Percentiles rank a stretch among this genome's conserved stretches.
phyloP scores from a whole-genome alignment of 1,284 basidiomycete species.

The Leccinum subatratum region DNA sequence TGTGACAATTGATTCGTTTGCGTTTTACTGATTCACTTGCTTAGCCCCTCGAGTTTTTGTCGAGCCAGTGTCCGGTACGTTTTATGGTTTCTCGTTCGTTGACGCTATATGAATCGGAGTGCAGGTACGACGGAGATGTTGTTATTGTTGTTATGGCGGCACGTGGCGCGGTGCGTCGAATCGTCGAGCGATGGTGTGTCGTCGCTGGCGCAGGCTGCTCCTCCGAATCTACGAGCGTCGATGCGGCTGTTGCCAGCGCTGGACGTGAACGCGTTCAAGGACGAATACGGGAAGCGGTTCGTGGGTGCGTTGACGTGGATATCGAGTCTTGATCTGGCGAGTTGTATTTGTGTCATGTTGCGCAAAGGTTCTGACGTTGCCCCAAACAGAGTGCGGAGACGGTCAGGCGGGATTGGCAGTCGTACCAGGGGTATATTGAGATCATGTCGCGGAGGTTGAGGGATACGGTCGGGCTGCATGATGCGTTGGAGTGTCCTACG shows the following conservation, averaged over 20 bases:
- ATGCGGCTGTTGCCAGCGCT: slow-evolving; percentile 54
- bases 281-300: slow-evolving; percentile 51
- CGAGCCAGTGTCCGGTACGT: too few relatives aligned
- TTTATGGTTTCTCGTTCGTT: too few relatives aligned
- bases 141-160: slow-evolving; percentile 81
- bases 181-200: slow-evolving; percentile 32
- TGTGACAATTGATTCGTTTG: too few relatives aligned
- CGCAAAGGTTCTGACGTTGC: background rate
- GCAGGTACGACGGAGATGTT: slow-evolving; percentile 78
- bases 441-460: slow-evolving; percentile 64
- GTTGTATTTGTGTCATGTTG: background rate
- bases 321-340: slow-evolving; percentile 38
- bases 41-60: too few relatives aligned
- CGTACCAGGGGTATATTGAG: slow-evolving; percentile 62
- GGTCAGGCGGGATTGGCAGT: slow-evolving; percentile 48
- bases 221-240: slow-evolving; percentile 38
- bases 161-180: slow-evolving; percentile 63
- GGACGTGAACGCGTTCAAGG: slow-evolving; percentile 48
- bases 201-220: slow-evolving; percentile 1
- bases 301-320: slow-evolving; percentile 49
- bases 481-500: slow-evolving; percentile 25
- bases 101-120: too few relatives aligned
- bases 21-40: too few relatives aligned
- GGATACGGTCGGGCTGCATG: slow-evolving; percentile 54
- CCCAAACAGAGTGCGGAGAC: slow-evolving; percentile 34